phyloP scores from a whole-genome alignment of 176 grass and related monocot genomes.

The Aechmea fasciata region DNA sequence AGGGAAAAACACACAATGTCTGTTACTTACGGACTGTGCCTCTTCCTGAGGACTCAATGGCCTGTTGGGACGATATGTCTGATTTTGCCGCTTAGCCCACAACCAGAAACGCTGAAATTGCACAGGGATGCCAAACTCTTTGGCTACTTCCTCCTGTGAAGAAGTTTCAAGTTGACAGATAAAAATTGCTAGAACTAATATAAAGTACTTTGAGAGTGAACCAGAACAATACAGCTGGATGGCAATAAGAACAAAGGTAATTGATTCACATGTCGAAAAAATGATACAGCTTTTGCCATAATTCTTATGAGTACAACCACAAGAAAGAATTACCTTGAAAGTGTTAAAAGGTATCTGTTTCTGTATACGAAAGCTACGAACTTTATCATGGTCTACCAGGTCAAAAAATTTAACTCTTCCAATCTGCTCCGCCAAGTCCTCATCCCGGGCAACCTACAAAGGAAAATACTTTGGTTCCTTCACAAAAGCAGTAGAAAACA shows the following conservation, averaged over 20 bases:
- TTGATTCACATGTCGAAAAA: no score
- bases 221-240: background rate
- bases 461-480: background rate
- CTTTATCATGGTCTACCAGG: conserved; percentile 91
- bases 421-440: conserved; percentile 64
- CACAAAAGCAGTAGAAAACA: background rate
- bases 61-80: conserved; percentile 90
- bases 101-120: conserved; percentile 92
- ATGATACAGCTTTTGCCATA: background rate
- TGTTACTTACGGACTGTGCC: conserved; percentile 57
- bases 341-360: conserved; percentile 64
- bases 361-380: conserved; percentile 77
- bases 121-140: conserved; percentile 84
- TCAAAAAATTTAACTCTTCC: conserved; percentile 88
- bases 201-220: background rate
- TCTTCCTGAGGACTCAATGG: conserved; percentile 61
- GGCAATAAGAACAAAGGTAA: background rate
- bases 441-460: conserved; percentile 62
- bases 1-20: conserved; percentile 1
- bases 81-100: conserved; percentile 97
- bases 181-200: background rate
- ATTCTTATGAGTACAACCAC: background rate
- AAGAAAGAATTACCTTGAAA: conserved; percentile 53
- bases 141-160: conserved; percentile 77
- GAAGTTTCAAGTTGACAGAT: conserved; percentile 2